Percentiles rank a stretch among this genome's conserved stretches.
These are phyloP conservation scores for Stramenopiles sp. DNA, from an alignment of 352 stramenopile species.

Conservation along the genomic window DNA sequence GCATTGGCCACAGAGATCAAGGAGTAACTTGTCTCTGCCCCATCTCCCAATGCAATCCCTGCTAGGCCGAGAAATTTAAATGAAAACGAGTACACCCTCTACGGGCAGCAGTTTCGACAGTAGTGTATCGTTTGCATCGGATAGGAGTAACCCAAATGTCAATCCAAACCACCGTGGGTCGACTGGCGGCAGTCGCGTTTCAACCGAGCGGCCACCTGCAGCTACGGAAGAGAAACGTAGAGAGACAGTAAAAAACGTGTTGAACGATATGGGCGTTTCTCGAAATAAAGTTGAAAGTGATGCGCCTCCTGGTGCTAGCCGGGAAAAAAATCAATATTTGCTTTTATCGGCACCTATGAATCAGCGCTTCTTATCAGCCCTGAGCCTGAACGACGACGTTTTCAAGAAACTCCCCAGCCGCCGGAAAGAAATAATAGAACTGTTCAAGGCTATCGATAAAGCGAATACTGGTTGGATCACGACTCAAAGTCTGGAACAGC, in stretches of 20 bases:
- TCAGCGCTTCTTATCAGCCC: neutral
- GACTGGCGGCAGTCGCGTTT: too few relatives aligned
- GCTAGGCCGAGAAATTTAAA: slow-evolving; percentile 19
- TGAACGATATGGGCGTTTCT: neutral
- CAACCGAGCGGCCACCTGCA: too few relatives aligned
- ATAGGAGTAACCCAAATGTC: too few relatives aligned
- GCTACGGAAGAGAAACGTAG: too few relatives aligned
- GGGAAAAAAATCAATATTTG: slow-evolving; percentile 8
- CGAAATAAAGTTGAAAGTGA: neutral
- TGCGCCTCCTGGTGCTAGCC: neutral
- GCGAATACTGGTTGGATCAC: neutral
- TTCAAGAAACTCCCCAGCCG: neutral
- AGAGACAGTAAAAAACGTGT: slow-evolving; percentile 2
- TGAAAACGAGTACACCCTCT: too few relatives aligned
- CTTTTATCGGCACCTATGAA: neutral
- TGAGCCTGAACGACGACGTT: neutral
- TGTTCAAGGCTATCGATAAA: neutral
- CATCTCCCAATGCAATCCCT: slow-evolving; percentile 13
- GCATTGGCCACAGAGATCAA: slow-evolving; percentile 11
- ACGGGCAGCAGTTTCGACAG: too few relatives aligned
- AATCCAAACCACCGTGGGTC: too few relatives aligned
- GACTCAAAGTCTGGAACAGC: neutral
- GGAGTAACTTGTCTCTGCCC: slow-evolving; percentile 3
- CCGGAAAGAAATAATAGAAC: neutral
- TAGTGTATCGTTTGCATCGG: too few relatives aligned